Base-by-base conservation (phyloP, 2,329 filamentous ascomycete genomes). In the Lachnellula willkommii region DNA sequence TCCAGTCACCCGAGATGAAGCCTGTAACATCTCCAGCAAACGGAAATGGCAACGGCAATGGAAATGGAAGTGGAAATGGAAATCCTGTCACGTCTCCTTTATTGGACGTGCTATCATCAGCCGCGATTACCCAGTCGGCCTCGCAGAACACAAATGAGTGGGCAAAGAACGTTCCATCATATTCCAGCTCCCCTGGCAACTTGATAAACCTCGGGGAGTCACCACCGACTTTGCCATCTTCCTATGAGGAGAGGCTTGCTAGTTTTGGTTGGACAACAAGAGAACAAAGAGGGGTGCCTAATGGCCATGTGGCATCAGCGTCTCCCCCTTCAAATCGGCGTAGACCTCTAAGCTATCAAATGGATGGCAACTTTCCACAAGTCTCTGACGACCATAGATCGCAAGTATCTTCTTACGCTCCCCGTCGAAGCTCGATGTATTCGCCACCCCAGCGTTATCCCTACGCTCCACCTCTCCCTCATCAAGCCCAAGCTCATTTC, bases 401-500 rank as follows among this genome's bases (percentile, higher is more conserved):
- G 32, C 70, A 74, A 51, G 71, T 74, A 36, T 71, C 62, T 46
- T 74, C 68, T 66, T 72, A 71, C 42, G 68, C 69, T 48, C 68
- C 74, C 60, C 67, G 77, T 55, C 70, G 79, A 66, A 73, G 76
- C 28, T 81, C 80, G 47, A 77, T 80, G 72, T 78, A 80, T 63
- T 79, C 79, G 6, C 76, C 77, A 22, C 74, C 72, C 49, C 68
- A 73, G 12, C 74, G 75, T 12, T 78, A 80, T 54, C 67, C 72
- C 58, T 69, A 75, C 37, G 78, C 82, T 51, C 83, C 83, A n/a
- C 86, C 87, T 3, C 79, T 87, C 9, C 88, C 89, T 3, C 88
- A 92, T 68, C 82, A 90, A 57, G 80, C 85, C 1, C 89, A 92
- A 70, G 73, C 88, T 17, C 88, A 92, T 72, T 93, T 89, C 70